Conservation (phyloP, 306 rosid species). For the Argentina anserina region DNA sequence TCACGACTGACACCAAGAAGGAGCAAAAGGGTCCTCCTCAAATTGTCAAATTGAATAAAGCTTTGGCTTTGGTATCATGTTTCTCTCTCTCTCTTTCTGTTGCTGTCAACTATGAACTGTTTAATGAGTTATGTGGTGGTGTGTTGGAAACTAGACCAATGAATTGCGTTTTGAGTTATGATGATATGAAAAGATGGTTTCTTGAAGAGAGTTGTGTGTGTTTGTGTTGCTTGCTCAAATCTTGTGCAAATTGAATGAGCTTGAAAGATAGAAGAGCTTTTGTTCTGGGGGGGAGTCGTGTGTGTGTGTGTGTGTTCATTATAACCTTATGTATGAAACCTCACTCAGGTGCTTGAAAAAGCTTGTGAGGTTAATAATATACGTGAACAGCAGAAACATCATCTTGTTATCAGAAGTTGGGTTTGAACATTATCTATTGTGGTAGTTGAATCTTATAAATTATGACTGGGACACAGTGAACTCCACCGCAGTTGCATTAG, state of each 20-base stretch:
- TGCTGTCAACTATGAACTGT: neutral
- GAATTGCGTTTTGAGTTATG: neutral
- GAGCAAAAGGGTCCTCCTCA: conserved; percentile 44
- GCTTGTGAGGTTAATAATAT: neutral
- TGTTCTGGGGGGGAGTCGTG: neutral
- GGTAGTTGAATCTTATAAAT: too few species aligned
- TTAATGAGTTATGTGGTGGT: neutral
- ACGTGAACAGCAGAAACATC: neutral
- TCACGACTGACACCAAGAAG: conserved; percentile 22
- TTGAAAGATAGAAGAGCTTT: neutral
- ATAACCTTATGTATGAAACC: neutral
- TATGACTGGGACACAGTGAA: neutral
- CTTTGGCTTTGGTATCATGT: conserved; percentile 67
- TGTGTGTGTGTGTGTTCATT: neutral
- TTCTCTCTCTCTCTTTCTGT: neutral
- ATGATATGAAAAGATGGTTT: neutral
- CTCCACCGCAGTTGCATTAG: neutral
- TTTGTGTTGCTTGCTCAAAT: neutral
- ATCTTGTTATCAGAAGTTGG: neutral
- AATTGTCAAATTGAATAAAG: conserved; percentile 60
- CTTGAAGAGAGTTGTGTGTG: neutral
- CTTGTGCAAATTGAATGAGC: neutral
- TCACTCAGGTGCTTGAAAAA: neutral
- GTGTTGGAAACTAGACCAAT: neutral
- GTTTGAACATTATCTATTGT: neutral